Evolutionary conservation across 2,329 filamentous ascomycete species (phyloP), one percentile per base, ranked within the genome.

Genomic region (Talaromyces marneffei): DNA sequence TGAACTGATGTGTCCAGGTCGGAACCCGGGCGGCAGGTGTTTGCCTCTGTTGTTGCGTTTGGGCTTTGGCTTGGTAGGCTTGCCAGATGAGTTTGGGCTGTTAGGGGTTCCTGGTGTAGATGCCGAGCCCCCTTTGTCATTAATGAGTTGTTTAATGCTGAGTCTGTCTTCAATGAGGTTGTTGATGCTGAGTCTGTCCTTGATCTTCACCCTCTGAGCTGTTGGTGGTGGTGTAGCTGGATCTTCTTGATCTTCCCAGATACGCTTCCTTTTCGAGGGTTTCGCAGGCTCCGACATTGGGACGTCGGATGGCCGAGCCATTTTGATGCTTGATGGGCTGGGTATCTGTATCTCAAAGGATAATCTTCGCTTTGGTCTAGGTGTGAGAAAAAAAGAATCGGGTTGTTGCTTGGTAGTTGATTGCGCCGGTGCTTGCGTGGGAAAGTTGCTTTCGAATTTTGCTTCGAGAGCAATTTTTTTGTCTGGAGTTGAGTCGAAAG

Each of bases 211-310:
- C n/a, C 52, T 55, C 20, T 40, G 52, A 39, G 52, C 20, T n/a
- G 33, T n/a, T 7, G 52, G 52, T 40, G 52, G 44, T 27, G 3
- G 14, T 27, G 25, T 27, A 48, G 25, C 44, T 29, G 27, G 23
- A 27, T 27, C 39, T 7, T 27, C 40, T 18, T 58, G 27, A 46
- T 31, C 29, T 18, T 58, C 25, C 35, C 35, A 58, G n/a, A 65
- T 55, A 29, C 68, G 70, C 59, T 70, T 74, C 55, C 72, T 70
- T 63, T 73, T 74, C 33, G 60, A 42, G 12, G 65, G 62, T 2
- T 64, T 66, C 20, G 65, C 35, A n/a, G 52, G 42, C 25, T 65
- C 59, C 16, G 63, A 57, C 12, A 59, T 56, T 48, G 40, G 52
- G 35, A 37, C 33, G 16, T 40, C 37, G 33, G 42, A 46, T 33